A percentile compares a stretch with the other conserved stretches of the same genome.
Conservation (phyloP, 257 asterid species). For the Nicotiana paniculata region DNA sequence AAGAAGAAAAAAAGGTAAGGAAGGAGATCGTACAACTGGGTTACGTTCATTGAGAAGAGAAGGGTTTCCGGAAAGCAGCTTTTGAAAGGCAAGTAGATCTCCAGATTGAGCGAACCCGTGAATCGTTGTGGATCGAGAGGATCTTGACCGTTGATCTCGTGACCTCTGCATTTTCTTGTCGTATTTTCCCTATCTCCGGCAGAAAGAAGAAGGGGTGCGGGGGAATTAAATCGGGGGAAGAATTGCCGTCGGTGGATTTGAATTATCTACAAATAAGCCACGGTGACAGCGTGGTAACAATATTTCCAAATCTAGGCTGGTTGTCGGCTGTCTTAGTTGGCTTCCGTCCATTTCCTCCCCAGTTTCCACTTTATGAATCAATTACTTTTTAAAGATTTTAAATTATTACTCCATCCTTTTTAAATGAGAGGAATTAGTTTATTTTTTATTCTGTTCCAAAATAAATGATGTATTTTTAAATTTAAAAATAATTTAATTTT, state of each 20-base stretch:
- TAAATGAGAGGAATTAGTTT: too few relatives aligned
- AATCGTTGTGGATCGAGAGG: conserved; percentile 50
- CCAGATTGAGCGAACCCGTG: conserved; percentile 94
- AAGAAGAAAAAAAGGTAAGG: not conserved
- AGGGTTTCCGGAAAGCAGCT: conserved; percentile 64
- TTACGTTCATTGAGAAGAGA: conserved; percentile 84
- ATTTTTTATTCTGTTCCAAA: too few relatives aligned
- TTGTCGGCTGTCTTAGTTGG: not conserved
- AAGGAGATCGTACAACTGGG: conserved; percentile 65
- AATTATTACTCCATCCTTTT: too few relatives aligned
- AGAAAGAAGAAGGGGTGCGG: too few relatives aligned
- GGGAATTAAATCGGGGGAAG: too few relatives aligned
- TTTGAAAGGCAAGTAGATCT: conserved; percentile 61
- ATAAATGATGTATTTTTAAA: too few relatives aligned
- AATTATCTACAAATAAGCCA: too few relatives aligned
- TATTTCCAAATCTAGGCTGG: not conserved
- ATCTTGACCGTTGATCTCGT: conserved; percentile 29
- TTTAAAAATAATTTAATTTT: too few relatives aligned
- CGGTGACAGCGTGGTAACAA: not conserved
- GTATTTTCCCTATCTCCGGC: too few relatives aligned
- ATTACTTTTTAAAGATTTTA: too few relatives aligned
- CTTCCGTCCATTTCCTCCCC: not conserved
- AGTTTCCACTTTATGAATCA: too few relatives aligned
- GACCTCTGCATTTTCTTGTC: conserved; percentile 16
- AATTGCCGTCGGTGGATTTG: not conserved